Evolutionary conservation across 2,329 filamentous ascomycete species (phyloP), one percentile per base, ranked within the genome.

Genomic region (Pyrenophora teres): DNA sequence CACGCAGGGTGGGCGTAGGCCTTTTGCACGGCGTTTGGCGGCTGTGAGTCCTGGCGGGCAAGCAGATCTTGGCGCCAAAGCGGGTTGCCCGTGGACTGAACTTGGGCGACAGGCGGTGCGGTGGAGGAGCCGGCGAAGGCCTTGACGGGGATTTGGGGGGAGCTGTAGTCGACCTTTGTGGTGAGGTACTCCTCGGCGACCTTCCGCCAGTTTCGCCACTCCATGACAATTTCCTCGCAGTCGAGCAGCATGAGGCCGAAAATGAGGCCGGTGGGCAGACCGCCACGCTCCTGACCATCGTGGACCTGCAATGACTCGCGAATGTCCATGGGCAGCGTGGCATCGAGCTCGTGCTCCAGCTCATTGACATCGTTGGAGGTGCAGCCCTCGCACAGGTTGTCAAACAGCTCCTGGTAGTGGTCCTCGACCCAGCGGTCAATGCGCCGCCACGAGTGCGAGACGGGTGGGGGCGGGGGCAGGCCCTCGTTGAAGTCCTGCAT

Each of bases 401-500:
- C 94, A 65, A 81, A 94, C 25, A 99, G 84, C 76, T 99, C 94
- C 53, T 90, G 89, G 74, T 97, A 99, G 76, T 97, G 90, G 57
- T 94, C 90, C 68, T 97, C 94, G 49, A 90, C 83, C 94, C 94
- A 99, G 35, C 83, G 81, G 72, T 97, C 93, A 70, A 99, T 97
- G 74, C 92, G 89, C 71, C 83, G 87, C 94, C 94, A 99, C 12
- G 93, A 96, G 77, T 97, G 92, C 41, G 80, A 75, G 33, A 96
- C 87, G 6, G 94, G 92, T 2, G 94, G 94, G 6, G 94, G 86
- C 2, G 94, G 94, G 2, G 94, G 92, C 19, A 91, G 83, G 49
- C 94, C 94, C 62, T 97, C 92, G 67, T 88, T 86, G 77, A 99
- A 99, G 56, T 89, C 89, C 77, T 97, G 94, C 90, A 99, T 94